Evolutionary conservation across 805 yeast genomes (phyloP).

Genomic region (Candida easanensis): DNA sequence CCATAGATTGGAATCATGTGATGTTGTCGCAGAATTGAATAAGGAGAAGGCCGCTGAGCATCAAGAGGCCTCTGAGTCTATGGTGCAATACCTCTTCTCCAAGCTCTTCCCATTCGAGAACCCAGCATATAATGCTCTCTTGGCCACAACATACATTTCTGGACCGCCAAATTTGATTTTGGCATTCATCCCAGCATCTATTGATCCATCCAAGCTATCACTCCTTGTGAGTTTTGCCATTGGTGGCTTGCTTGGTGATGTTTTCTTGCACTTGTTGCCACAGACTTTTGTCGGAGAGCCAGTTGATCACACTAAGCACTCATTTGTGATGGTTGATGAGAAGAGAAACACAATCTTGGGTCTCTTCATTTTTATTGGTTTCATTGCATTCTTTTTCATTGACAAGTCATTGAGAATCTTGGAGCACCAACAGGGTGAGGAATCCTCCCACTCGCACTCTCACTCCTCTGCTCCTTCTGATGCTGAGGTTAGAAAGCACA

Average conservation of each 20-base stretch:
- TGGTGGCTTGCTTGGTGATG: slow-evolving; percentile 75
- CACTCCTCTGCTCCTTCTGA: slow-evolving; percentile 32
- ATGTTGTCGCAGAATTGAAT: slow-evolving; percentile 40
- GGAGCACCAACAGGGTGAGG: slow-evolving; percentile 33
- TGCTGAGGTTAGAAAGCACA: slow-evolving; percentile 17
- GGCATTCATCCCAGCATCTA: slow-evolving; percentile 53
- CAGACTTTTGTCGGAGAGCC: slow-evolving; percentile 59
- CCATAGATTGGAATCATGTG: slow-evolving; percentile 32
- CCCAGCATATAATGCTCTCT: slow-evolving; percentile 57
- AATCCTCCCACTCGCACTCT: slow-evolving; percentile 29
- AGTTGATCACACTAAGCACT: slow-evolving; percentile 35
- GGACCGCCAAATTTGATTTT: slow-evolving; percentile 61
- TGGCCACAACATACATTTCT: slow-evolving; percentile 63
- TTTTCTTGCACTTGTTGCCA: slow-evolving; percentile 69
- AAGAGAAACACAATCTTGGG: slow-evolving; percentile 49
- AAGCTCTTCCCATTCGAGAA: slow-evolving; percentile 47
- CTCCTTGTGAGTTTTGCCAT: slow-evolving; percentile 67
- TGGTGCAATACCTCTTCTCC: slow-evolving; percentile 39
- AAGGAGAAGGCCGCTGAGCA: slow-evolving; percentile 27
- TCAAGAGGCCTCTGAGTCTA: slow-evolving; percentile 23
- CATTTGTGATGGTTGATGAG: slow-evolving; percentile 51
- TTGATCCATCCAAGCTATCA: slow-evolving; percentile 48
- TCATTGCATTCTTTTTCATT: slow-evolving; percentile 54
- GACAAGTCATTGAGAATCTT: slow-evolving; percentile 59
- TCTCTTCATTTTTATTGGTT: slow-evolving; percentile 56